Evolutionary conservation across 2,329 filamentous ascomycete species (phyloP).

Genomic region (Ophiostoma sp.): DNA sequence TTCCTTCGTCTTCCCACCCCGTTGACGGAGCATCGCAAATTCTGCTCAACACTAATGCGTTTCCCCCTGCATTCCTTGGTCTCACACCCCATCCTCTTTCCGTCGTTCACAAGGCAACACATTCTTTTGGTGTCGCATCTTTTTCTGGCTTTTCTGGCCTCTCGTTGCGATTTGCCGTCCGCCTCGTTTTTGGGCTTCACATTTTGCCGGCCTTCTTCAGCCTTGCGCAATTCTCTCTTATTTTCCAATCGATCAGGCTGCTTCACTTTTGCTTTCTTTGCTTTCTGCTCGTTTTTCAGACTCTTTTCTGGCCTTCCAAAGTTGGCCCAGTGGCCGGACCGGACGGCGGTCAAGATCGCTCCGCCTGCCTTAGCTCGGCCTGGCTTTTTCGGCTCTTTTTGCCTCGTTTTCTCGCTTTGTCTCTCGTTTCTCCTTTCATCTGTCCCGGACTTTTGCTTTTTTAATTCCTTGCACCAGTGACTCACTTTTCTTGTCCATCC

Average conservation of each 20-base stretch:
- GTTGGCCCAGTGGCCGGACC: neutral
- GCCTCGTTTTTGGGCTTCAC: neutral
- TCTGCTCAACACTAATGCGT: conserved; percentile 18
- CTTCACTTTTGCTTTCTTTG: neutral
- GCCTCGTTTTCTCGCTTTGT: neutral
- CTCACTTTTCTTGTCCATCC: conserved; percentile 3
- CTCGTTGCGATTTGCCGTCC: neutral
- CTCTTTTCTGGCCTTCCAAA: neutral
- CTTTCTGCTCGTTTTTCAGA: neutral
- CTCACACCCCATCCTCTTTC: neutral
- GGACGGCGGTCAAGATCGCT: conserved; percentile 8
- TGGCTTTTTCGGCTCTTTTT: neutral
- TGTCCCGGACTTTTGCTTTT: neutral
- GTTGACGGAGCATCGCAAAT: conserved; percentile 17
- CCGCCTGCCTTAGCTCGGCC: neutral
- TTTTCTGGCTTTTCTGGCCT: neutral
- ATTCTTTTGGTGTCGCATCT: neutral
- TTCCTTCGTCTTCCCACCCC: neutral
- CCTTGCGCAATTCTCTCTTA: neutral
- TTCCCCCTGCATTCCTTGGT: conserved; percentile 22
- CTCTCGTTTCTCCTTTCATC: neutral
- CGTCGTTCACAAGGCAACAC: conserved; percentile 15
- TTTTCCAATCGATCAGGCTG: conserved; percentile 10
- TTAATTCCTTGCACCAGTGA: conserved; percentile 9
- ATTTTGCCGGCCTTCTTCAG: neutral